Conservation (phyloP, 306 rosid species). For the Castanea mollissima region DNA sequence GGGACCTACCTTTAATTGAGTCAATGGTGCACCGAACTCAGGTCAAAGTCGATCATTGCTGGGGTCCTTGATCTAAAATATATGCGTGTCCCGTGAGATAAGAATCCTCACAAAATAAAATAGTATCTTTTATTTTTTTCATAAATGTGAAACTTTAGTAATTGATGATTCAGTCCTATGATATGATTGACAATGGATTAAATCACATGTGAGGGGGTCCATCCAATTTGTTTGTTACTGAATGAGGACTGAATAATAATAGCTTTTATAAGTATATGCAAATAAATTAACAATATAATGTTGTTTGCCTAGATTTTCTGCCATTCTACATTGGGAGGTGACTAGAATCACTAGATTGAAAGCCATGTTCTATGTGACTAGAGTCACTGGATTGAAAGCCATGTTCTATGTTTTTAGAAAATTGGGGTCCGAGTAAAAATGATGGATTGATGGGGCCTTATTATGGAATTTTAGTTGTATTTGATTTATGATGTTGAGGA, state of each 20-base stretch:
- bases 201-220: slow-evolving; percentile 9
- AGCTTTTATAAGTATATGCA: background rate
- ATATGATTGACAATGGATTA: background rate
- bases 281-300: background rate
- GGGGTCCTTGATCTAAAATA: background rate
- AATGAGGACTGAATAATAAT: background rate
- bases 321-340: background rate
- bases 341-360: background rate
- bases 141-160: background rate
- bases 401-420: background rate
- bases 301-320: background rate
- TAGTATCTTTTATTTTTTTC: background rate
- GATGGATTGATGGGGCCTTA: background rate
- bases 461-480: background rate
- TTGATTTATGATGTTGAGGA: background rate
- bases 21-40: background rate
- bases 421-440: background rate
- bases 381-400: background rate
- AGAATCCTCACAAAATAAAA: too few species aligned
- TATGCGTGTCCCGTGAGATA: too few species aligned
- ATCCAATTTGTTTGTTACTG: slow-evolving; percentile 3
- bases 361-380: background rate
- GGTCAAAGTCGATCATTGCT: background rate
- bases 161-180: background rate
- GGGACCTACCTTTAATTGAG: background rate